Conservation (phyloP, 1,284 basidiomycete species). For the Tylopilus sp. region DNA sequence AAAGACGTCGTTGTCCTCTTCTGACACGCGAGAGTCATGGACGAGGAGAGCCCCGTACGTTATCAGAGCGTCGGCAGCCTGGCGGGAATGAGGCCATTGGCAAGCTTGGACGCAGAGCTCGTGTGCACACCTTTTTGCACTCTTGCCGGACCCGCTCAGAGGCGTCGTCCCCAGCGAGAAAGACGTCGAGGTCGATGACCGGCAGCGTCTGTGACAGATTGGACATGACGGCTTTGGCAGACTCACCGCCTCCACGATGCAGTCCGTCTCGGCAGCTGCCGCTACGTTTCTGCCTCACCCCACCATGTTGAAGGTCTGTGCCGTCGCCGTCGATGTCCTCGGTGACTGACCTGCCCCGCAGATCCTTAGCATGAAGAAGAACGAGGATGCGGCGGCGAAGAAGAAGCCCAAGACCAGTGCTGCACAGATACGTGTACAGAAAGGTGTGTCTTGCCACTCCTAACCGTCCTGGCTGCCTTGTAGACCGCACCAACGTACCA, state of each 20-base stretch:
- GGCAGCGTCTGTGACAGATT: conserved; percentile 48
- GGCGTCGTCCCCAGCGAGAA: conserved; percentile 50
- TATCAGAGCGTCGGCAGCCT: conserved; percentile 81
- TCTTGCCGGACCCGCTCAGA: conserved; percentile 53
- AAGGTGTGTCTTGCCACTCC: conserved; percentile 62
- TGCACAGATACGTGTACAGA: conserved; percentile 97
- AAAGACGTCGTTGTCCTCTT: conserved; percentile 76
- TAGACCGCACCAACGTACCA: conserved; percentile 36
- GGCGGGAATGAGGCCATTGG: not conserved
- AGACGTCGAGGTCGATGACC: conserved; percentile 77
- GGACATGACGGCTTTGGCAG: conserved; percentile 23
- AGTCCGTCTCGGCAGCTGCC: conserved; percentile 29
- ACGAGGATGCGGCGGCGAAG: conserved; percentile 89
- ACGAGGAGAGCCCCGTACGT: conserved; percentile 80
- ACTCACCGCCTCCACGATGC: not conserved
- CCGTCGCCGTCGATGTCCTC: not conserved
- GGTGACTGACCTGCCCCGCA: conserved; percentile 35
- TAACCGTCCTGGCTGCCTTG: not conserved
- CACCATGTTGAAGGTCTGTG: conserved; percentile 47
- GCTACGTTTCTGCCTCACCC: conserved; percentile 24
- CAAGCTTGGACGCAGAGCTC: not conserved
- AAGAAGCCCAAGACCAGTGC: conserved; percentile 97
- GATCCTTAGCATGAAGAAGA: conserved; percentile 99
- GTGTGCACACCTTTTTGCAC: conserved; percentile 58
- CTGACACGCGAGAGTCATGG: conserved; percentile 79